Evolutionary conservation across 805 yeast species (phyloP).

Genomic region (Metschnikowia shivogae): DNA sequence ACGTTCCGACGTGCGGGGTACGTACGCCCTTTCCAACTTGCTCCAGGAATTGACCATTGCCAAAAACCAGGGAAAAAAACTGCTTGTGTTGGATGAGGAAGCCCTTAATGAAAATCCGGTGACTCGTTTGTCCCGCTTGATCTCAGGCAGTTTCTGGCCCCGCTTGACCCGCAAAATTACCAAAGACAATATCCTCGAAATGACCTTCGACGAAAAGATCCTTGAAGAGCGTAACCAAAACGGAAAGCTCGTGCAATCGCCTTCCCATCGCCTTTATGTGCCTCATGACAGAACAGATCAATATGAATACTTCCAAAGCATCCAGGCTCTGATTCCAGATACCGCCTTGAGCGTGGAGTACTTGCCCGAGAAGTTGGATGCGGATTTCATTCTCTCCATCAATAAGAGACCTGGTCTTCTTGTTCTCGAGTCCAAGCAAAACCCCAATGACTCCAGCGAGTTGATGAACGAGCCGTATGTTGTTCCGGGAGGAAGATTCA

Average conservation of each 20-base stretch:
- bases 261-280: conserved; percentile 71
- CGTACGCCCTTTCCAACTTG: conserved; percentile 82
- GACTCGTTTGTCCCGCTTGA: conserved; percentile 65
- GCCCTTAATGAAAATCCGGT: conserved; percentile 87
- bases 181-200: conserved; percentile 53
- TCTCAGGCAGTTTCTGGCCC: conserved; percentile 76
- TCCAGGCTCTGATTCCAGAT: conserved; percentile 53
- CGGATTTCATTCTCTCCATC: conserved; percentile 71
- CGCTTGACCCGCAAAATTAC: conserved; percentile 69
- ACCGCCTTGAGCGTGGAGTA: conserved; percentile 66
- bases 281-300: conserved; percentile 71
- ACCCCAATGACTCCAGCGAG: conserved; percentile 48
- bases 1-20: conserved; percentile 73
- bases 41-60: conserved; percentile 89
- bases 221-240: conserved; percentile 42
- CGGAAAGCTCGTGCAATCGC: conserved; percentile 32
- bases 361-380: conserved; percentile 70
- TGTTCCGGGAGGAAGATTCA: conserved; percentile 97
- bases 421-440: conserved; percentile 67
- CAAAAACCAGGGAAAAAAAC: conserved; percentile 70
- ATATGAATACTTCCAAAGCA: conserved; percentile 57
- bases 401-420: conserved; percentile 82
- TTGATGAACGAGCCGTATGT: conserved; percentile 76
- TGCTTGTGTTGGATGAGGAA: conserved; percentile 76
- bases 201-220: conserved; percentile 78